A percentile compares a stretch with the other conserved stretches of the same genome.
These are phyloP conservation scores for Aspergillus puulaauensis DNA, from an alignment of 2,329 filamentous ascomycete species.

Conservation along the genomic window DNA sequence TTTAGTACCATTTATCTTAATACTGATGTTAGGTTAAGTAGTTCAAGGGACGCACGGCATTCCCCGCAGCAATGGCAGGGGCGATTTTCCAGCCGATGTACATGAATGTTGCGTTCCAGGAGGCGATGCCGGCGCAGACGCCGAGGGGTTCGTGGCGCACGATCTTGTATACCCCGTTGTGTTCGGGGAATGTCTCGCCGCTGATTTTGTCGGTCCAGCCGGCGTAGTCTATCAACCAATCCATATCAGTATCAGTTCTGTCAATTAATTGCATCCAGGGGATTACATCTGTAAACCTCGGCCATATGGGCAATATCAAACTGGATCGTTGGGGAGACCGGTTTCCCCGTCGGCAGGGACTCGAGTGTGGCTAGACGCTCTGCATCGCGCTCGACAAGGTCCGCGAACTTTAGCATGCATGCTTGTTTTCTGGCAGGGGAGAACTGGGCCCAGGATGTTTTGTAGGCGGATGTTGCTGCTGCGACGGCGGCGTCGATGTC, in stretches of 20 bases:
- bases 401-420: conserved; percentile 14
- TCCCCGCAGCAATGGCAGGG: conserved; percentile 47
- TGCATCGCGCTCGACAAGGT: conserved; percentile 12
- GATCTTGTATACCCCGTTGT: conserved; percentile 8
- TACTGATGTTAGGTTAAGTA: too few species aligned
- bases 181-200: conserved; percentile 12
- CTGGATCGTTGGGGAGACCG: neutral
- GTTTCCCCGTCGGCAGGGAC: conserved; percentile 6
- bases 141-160: conserved; percentile 21
- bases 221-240: neutral
- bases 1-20: neutral
- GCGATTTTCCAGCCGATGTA: conserved; percentile 42
- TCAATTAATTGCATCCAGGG: neutral
- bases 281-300: conserved; percentile 8
- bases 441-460: conserved; percentile 6
- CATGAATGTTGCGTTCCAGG: conserved; percentile 45
- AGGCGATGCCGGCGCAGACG: conserved; percentile 35
- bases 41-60: conserved; percentile 23
- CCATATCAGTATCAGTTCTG: neutral
- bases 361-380: conserved; percentile 3
- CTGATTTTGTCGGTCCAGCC: conserved; percentile 9
- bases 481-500: conserved; percentile 47
- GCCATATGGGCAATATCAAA: conserved; percentile 8
- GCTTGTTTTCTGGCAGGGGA: neutral
- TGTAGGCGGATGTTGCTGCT: conserved; percentile 45